Conservation (phyloP, 495 filamentous ascomycete species). For the Talaromyces trachyspermus region DNA sequence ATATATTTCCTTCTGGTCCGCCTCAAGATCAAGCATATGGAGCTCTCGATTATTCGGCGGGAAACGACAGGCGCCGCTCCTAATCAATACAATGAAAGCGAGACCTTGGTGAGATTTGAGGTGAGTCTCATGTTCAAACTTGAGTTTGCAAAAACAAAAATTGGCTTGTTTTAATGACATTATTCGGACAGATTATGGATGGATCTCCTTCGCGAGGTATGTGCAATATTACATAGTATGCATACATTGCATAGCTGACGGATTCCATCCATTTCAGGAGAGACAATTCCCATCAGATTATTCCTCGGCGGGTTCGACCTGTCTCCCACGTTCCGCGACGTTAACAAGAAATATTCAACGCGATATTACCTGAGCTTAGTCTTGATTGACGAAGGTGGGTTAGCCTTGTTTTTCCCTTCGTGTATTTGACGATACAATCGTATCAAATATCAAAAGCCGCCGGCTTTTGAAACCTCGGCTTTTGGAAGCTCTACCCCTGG, state of each 20-base stretch:
- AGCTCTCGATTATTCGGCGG: slow-evolving; percentile 92
- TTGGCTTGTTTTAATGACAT: too few relatives aligned
- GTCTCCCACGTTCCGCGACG: slow-evolving; percentile 96
- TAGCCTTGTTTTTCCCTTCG: slow-evolving; percentile 2
- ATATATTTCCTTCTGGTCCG: slow-evolving; percentile 98
- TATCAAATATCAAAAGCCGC: slow-evolving; percentile 25
- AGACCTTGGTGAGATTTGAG: slow-evolving; percentile 96
- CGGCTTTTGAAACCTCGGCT: slow-evolving; percentile 26
- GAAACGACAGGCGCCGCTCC: slow-evolving; percentile 97
- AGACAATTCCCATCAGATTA: slow-evolving; percentile 95
- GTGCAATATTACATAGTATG: slow-evolving; percentile 6
- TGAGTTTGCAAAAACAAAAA: too few relatives aligned
- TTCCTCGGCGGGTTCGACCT: slow-evolving; percentile 98
- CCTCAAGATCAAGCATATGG: slow-evolving; percentile 99
- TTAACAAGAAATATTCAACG: slow-evolving; percentile 99
- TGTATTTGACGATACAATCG: background rate
- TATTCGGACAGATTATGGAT: slow-evolving; percentile 79
- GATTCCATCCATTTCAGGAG: slow-evolving; percentile 49
- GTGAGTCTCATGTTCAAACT: too few relatives aligned
- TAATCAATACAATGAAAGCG: slow-evolving; percentile 99
- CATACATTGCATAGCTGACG: background rate
- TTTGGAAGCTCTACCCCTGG: background rate
- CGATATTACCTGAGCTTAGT: slow-evolving; percentile 96
- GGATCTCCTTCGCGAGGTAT: slow-evolving; percentile 86
- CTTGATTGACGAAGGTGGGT: slow-evolving; percentile 86